These are phyloP conservation scores for Botrytis squamosa DNA, from an alignment of 2,329 filamentous ascomycete genomes.

Conservation along the genomic window DNA sequence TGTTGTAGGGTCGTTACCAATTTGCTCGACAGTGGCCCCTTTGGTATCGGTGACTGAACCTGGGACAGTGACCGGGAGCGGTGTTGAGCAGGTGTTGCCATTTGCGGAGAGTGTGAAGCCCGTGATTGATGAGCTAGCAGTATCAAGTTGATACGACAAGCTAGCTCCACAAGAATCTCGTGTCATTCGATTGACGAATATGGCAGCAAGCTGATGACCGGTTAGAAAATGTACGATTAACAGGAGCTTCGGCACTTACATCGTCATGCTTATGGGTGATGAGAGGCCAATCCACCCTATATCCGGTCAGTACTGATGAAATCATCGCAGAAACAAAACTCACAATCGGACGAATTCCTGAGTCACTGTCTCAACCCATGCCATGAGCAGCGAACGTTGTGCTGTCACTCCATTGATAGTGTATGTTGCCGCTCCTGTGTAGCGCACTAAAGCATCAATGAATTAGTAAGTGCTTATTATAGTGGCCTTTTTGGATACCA, in stretches of 20 bases:
- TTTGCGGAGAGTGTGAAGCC: constrained; percentile 44
- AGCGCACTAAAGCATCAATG: constrained; percentile 10
- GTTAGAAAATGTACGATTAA: constrained; percentile 20
- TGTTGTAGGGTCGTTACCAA: constrained; percentile 54
- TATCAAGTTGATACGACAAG: constrained; percentile 25
- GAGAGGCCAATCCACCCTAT: constrained; percentile 49
- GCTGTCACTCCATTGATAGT: constrained; percentile 22
- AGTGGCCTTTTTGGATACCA: not conserved
- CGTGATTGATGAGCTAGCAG: constrained; percentile 27
- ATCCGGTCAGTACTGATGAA: not conserved
- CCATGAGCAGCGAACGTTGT: constrained; percentile 18
- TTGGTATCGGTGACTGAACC: constrained; percentile 26
- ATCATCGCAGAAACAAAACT: constrained; percentile 4
- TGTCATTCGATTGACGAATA: constrained; percentile 50
- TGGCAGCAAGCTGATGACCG: not conserved
- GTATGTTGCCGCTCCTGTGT: constrained; percentile 16
- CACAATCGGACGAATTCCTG: constrained; percentile 23
- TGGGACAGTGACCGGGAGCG: constrained; percentile 41
- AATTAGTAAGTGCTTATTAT: not conserved
- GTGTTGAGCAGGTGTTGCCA: constrained; percentile 28
- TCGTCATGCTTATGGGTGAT: constrained; percentile 56
- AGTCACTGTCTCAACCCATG: constrained; percentile 20
- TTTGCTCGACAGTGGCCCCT: constrained; percentile 42
- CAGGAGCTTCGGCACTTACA: constrained; percentile 40
- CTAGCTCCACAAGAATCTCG: constrained; percentile 30